phyloP scores from a whole-genome alignment of 1,284 basidiomycete species.

The Naganishia sp. region DNA sequence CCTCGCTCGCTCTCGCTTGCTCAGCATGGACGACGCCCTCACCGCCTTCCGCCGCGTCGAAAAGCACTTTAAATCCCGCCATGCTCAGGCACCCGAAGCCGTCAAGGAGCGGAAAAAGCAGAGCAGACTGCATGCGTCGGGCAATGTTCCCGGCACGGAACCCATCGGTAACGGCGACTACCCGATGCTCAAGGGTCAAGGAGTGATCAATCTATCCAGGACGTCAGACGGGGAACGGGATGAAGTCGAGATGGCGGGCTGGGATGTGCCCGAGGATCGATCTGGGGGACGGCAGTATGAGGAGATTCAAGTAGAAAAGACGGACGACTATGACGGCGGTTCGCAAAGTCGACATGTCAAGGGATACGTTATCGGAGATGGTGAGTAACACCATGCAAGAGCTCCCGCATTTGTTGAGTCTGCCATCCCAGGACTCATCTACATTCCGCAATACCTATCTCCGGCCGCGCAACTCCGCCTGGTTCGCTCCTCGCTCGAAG shows the following conservation, averaged over 20 bases:
- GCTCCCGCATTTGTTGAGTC: background rate
- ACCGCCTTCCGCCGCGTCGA: constrained; percentile 48
- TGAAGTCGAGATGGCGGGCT: constrained; percentile 48
- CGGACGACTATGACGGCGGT: constrained; percentile 34
- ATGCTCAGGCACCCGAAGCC: constrained; percentile 36
- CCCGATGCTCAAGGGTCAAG: constrained; percentile 41
- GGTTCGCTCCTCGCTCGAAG: constrained; percentile 67
- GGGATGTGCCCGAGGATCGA: constrained; percentile 42
- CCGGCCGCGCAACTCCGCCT: constrained; percentile 65
- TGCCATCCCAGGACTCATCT: constrained; percentile 66
- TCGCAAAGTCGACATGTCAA: background rate
- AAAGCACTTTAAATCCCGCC: constrained; percentile 50
- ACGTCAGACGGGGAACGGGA: constrained; percentile 40
- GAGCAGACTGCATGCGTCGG: constrained; percentile 19
- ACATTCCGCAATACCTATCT: constrained; percentile 72
- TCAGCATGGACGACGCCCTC: constrained; percentile 18
- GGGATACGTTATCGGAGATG: constrained; percentile 47
- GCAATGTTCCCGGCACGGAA: background rate
- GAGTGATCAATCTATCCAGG: constrained; percentile 48
- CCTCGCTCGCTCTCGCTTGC: too few relatives aligned
- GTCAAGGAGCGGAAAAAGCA: constrained; percentile 29
- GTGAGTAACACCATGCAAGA: constrained; percentile 35
- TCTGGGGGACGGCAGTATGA: constrained; percentile 38
- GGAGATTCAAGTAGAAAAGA: constrained; percentile 36
- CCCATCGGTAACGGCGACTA: constrained; percentile 2